Conservation (phyloP, 1,284 basidiomycete species). For the Ustilago esculenta region DNA sequence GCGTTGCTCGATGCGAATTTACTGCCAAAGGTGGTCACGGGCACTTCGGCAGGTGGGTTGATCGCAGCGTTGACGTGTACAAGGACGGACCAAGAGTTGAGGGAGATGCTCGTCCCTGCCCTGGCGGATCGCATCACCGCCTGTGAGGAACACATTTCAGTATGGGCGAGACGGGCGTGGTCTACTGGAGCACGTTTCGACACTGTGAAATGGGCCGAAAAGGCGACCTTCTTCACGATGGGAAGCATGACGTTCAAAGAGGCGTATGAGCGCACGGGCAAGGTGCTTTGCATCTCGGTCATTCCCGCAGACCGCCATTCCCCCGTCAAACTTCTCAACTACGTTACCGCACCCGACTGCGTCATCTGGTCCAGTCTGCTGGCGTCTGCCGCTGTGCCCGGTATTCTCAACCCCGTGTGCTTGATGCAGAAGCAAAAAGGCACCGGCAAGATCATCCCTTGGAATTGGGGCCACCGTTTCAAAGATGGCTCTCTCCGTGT, state of each 20-base stretch:
- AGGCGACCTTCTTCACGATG: conserved; percentile 84
- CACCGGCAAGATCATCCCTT: conserved; percentile 84
- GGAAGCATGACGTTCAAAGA: conserved; percentile 96
- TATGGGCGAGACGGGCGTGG: conserved; percentile 83
- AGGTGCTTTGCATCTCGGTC: conserved; percentile 90
- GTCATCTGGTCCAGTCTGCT: conserved; percentile 72
- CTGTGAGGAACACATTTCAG: conserved; percentile 77
- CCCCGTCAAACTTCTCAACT: conserved; percentile 93
- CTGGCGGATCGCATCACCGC: conserved; percentile 85
- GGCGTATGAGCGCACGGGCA: conserved; percentile 89
- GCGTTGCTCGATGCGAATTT: conserved; percentile 88
- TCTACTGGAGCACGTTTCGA: conserved; percentile 93
- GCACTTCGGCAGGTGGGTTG: conserved; percentile 91
- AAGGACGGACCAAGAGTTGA: conserved; percentile 87
- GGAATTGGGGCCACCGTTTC: conserved; percentile 81
- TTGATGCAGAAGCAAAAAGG: conserved; percentile 86
- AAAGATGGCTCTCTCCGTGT: conserved; percentile 70
- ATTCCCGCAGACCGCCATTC: conserved; percentile 89
- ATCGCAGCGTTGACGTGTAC: conserved; percentile 79
- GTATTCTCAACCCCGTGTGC: conserved; percentile 73
- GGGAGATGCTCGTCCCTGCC: conserved; percentile 70
- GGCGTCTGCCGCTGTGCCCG: conserved; percentile 65
- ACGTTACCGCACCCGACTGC: conserved; percentile 90
- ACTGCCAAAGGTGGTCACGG: conserved; percentile 85
- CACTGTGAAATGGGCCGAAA: conserved; percentile 82